phyloP scores from a whole-genome alignment of 2,329 filamentous ascomycete species.

The Coleophoma cylindrospora region DNA sequence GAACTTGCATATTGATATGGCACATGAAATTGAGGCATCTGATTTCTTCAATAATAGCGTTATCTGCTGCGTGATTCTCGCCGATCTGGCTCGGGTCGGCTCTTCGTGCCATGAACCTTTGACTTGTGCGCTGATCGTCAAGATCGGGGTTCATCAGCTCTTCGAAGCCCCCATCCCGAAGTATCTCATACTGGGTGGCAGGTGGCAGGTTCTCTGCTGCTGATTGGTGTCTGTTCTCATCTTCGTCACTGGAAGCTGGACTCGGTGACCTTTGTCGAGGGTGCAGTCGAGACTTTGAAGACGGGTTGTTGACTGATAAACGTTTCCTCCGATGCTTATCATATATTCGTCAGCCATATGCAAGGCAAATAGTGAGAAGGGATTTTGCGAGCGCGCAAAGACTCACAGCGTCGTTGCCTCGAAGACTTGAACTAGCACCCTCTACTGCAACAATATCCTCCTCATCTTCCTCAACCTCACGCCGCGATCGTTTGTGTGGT shows the following conservation, averaged over 20 bases:
- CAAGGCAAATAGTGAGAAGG: background rate
- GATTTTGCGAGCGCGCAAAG: background rate
- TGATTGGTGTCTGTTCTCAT: constrained; percentile 11
- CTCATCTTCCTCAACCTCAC: constrained; percentile 19
- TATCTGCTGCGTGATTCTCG: constrained; percentile 72
- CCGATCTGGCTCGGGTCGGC: constrained; percentile 34
- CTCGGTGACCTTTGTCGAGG: constrained; percentile 10
- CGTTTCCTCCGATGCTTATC: constrained; percentile 36
- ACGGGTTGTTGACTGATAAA: constrained; percentile 18
- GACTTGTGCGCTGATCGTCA: constrained; percentile 61
- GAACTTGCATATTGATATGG: constrained; percentile 73
- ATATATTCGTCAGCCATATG: too few species aligned
- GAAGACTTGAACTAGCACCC: constrained; percentile 21
- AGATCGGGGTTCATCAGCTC: constrained; percentile 51
- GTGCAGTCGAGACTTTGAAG: constrained; percentile 11
- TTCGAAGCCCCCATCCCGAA: constrained; percentile 53
- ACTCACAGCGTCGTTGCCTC: constrained; percentile 12
- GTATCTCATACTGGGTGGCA: constrained; percentile 56
- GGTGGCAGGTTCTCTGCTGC: constrained; percentile 20
- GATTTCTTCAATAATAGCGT: constrained; percentile 83
- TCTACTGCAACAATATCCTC: constrained; percentile 27
- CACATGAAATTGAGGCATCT: constrained; percentile 96
- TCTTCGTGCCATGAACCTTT: constrained; percentile 47
- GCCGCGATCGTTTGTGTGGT: constrained; percentile 33
- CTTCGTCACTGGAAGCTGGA: constrained; percentile 20